These are phyloP conservation scores for Coemansia aciculifera DNA, from an alignment of 192 early-diverging fungal genomes.

Conservation along the genomic window DNA sequence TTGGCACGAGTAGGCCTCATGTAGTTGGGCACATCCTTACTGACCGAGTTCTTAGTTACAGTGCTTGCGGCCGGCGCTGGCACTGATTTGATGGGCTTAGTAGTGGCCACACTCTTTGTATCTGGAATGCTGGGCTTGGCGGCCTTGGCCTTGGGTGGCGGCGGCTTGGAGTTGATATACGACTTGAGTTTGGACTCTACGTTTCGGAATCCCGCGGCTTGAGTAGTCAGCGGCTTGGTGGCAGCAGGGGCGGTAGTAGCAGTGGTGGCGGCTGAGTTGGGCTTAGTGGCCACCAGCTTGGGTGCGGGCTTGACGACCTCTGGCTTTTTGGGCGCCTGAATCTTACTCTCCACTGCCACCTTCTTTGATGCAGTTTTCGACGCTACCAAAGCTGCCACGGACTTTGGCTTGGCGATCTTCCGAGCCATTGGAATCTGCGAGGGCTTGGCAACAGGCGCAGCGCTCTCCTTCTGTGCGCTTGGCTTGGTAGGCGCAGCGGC, in stretches of 20 bases:
- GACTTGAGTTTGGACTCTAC: conserved; percentile 53
- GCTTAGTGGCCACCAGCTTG: neutral
- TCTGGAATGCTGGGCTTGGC: conserved; percentile 15
- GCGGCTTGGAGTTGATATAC: conserved; percentile 39
- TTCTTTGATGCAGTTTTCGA: neutral
- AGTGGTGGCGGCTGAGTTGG: neutral
- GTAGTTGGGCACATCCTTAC: conserved; percentile 30
- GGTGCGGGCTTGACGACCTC: neutral
- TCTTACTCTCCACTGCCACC: conserved; percentile 6
- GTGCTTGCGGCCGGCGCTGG: neutral
- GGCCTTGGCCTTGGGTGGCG: conserved; percentile 21
- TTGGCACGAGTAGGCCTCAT: conserved; percentile 44
- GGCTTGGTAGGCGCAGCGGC: neutral
- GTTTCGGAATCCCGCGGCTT: conserved; percentile 19
- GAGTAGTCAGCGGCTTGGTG: neutral
- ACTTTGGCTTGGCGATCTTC: conserved; percentile 5
- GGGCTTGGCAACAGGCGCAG: neutral
- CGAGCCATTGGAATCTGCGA: conserved; percentile 18
- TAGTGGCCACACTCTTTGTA: neutral
- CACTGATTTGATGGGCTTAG: conserved; percentile 4
- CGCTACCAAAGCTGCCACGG: neutral
- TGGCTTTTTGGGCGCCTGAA: conserved; percentile 3
- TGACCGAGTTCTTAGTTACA: neutral
- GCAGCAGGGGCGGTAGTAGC: neutral
- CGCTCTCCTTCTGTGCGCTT: neutral